Evolutionary conservation across 2,329 filamentous ascomycete genomes (phyloP), one percentile per base, ranked within the genome.

Genomic region (Seiridium cupressi): DNA sequence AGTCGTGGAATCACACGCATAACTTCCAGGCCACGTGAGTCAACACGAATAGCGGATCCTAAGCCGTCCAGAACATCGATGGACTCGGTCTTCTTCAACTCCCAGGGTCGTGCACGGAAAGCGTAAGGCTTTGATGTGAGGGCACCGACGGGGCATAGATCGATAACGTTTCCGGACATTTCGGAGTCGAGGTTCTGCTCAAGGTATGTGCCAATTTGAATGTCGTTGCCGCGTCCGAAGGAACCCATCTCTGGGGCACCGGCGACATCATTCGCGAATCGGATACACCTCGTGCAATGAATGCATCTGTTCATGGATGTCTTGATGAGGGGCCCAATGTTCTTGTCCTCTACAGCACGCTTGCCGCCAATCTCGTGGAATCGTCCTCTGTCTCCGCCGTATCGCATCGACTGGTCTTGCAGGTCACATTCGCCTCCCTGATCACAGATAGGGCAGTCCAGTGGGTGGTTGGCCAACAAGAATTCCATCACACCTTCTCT

Each of bases 271-370:
- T 98, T 99, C 74, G 95, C 91, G 78, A 99, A 99, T 73, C 95
- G 93, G 69, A 99, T 88, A 79, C 95, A 99, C 72, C 95, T 89
- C 65, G 95, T 99, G 84, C 95, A 99, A 83, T 99, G 95, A 72
- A 99, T 99, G 79, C 95, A 99, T 75, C 95, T 87, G 84, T 99
- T 99, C 95, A 99, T 99, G 55, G 95, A 99, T 3, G 95, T 99
- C 87, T 99, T 99, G 80, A 99, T 91, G 68, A 99, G 79, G 58
- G 95, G 95, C 42, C 95, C 95, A 72, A 99, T 97, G 78, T 99
- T 98, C 86, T 99, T 99, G 79, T 99, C 95, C 81, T 99, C 95
- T 44, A 97, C 93, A 34, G 93, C 95, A 82, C 95, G 91, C 86
- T 99, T 99, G 79, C 95, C 95, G 59, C 86, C 89, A 72, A 96